Percentiles rank a stretch among this genome's conserved stretches.
phyloP scores from a whole-genome alignment of 2,329 filamentous ascomycete species.

The Thermochaetoides dissita region DNA sequence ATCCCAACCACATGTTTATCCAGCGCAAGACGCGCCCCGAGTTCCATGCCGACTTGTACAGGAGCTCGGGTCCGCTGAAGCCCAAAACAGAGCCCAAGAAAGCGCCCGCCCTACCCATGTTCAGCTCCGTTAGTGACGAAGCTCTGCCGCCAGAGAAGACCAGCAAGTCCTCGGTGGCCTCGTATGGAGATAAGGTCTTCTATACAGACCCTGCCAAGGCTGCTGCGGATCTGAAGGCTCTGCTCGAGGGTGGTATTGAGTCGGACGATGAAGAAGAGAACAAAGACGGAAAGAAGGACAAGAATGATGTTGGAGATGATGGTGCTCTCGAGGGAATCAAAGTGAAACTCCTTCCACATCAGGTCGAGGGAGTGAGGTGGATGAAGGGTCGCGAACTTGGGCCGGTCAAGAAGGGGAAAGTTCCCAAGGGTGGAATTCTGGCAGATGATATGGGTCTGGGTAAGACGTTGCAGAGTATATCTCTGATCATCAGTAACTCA shows the following conservation, averaged over 20 bases:
- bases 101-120: slow-evolving; percentile 32
- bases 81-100: slow-evolving; percentile 34
- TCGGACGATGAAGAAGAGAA: slow-evolving; percentile 47
- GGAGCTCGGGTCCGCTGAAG: slow-evolving; percentile 32
- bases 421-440: slow-evolving; percentile 85
- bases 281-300: slow-evolving; percentile 23
- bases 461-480: slow-evolving; percentile 89
- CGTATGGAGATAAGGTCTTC: slow-evolving; percentile 31
- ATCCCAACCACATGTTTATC: slow-evolving; percentile 35
- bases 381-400: slow-evolving; percentile 89
- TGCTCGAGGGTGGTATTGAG: slow-evolving; percentile 71
- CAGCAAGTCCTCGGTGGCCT: slow-evolving; percentile 3
- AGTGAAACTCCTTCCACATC: slow-evolving; percentile 81
- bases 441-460: slow-evolving; percentile 96
- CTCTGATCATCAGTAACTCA: slow-evolving; percentile 71
- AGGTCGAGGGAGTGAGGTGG: slow-evolving; percentile 87
- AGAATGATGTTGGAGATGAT: slow-evolving; percentile 22
- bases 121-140: slow-evolving; percentile 28
- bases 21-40: slow-evolving; percentile 40
- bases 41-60: slow-evolving; percentile 37
- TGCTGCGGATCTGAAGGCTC: slow-evolving; percentile 61
- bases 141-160: slow-evolving; percentile 9
- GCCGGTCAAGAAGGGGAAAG: slow-evolving; percentile 61
- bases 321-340: slow-evolving; percentile 61
- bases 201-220: slow-evolving; percentile 62